Base-by-base conservation (phyloP, 192 early-diverging fungal species). In the Backusella westeae region DNA sequence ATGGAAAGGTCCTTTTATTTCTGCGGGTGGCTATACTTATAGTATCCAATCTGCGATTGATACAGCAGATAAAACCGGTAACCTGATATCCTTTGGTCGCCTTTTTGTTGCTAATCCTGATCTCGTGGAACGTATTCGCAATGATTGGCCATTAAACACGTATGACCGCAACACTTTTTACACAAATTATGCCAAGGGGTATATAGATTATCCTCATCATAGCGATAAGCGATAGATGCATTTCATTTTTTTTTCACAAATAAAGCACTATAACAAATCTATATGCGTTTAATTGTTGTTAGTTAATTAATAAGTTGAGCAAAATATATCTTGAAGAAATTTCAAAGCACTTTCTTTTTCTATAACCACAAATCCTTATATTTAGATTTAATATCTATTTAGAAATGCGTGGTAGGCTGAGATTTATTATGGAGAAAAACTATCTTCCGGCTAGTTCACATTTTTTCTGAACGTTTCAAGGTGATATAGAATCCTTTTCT, bases 91-190 rank as follows among this genome's bases (percentile, higher is more conserved):
- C 26, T 81, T 72, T 36, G 80, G 78, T 26, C 70, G 80, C n/a
- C 36, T 44, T 21, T 81, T 78, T 59, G 77, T 81, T 74, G 53
- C 80, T 35, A 81, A 81, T 41, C 80, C 78, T 69, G 80, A 81
- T 67, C 72, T 79, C 10, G 79, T 71, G 15, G 10, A 53, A 8
- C 77, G 80, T n/a, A 15, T 81, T 15, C 19, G 72, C 8, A 42
- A 81, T 26, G 23, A 72, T 32, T 63, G 68, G 38, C 53, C 67
- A 17, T 65, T 80, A 34, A 80, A 78, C 42, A 39, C 38, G 4
- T 80, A 80, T 32, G 35, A 80, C 34, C 67, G 77, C 41, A 26
- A 32, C 23, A 72, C 68, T 6, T 80, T 80, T 17, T 80, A 80
- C 26, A 52, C 19, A 19, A 56, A 49, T 26, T 67, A 21, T 5